A percentile compares a stretch with the other conserved stretches of the same genome.
These are phyloP conservation scores for Stromatinia cepivora DNA, from an alignment of 2,329 filamentous ascomycete species.

Conservation along the genomic window DNA sequence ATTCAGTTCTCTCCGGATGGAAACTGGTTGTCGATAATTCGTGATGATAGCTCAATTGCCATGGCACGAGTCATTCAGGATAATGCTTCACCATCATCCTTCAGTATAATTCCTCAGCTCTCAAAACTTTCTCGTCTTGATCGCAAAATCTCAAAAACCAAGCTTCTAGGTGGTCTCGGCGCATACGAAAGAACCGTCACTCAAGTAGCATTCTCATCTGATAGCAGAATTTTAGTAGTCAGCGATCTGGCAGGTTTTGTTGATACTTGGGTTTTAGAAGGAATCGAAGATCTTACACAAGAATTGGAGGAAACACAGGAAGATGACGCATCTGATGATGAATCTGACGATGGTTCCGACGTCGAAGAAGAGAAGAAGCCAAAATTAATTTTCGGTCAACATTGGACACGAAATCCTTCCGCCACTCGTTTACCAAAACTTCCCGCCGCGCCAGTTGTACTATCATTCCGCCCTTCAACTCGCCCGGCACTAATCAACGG, in stretches of 20 bases:
- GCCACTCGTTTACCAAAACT: conserved; percentile 69
- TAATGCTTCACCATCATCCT: conserved; percentile 42
- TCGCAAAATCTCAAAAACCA: conserved; percentile 55
- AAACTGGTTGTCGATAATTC: conserved; percentile 67
- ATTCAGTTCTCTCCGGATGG: conserved; percentile 70
- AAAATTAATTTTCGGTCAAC: conserved; percentile 56
- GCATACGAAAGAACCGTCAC: conserved; percentile 75
- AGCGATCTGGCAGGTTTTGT: conserved; percentile 82
- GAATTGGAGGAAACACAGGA: conserved; percentile 39
- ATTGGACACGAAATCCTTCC: conserved; percentile 75
- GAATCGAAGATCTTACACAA: conserved; percentile 51
- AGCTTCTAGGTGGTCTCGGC: conserved; percentile 66
- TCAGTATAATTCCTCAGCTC: conserved; percentile 46
- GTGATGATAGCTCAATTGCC: conserved; percentile 59
- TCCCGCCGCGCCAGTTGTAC: conserved; percentile 60
- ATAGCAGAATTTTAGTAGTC: conserved; percentile 75
- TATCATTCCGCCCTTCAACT: conserved; percentile 63
- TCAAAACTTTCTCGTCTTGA: conserved; percentile 54
- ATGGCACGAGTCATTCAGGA: conserved; percentile 50
- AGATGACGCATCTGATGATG: conserved; percentile 42
- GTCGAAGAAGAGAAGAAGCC: conserved; percentile 51
- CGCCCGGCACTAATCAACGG: conserved; percentile 44
- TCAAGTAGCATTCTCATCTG: conserved; percentile 74
- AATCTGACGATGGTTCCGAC: conserved; percentile 43
- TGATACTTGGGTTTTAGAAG: conserved; percentile 78